Conservation (phyloP, 352 stramenopile species). For the Blastocystis sp. region DNA sequence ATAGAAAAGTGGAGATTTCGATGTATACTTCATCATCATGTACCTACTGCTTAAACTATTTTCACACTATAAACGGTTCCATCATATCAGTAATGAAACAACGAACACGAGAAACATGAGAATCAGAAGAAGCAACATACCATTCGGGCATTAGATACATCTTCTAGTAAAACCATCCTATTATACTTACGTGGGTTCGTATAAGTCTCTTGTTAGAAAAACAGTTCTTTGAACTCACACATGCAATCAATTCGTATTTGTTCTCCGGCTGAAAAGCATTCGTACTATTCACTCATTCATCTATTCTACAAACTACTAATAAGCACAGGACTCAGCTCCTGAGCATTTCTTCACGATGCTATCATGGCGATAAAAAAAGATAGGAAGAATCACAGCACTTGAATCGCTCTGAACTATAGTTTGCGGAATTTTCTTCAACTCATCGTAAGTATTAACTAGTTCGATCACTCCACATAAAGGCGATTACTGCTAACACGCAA, state of each 20-base stretch:
- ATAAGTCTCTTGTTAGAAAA: not conserved
- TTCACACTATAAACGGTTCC: not conserved
- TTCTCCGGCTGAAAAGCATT: slow-evolving; percentile 3
- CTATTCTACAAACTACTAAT: not conserved
- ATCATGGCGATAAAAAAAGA: slow-evolving; percentile 21
- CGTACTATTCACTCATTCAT: not conserved
- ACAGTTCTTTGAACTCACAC: not conserved
- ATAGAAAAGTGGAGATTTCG: not conserved
- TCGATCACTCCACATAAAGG: not conserved
- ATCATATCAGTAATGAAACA: slow-evolving; percentile 50
- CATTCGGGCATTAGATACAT: slow-evolving; percentile 63
- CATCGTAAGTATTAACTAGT: slow-evolving; percentile 26
- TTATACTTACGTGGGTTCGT: not conserved
- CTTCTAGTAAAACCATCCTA: not conserved
- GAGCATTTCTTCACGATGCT: not conserved
- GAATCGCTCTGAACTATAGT: not conserved
- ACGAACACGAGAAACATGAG: slow-evolving; percentile 40
- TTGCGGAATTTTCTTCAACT: slow-evolving; percentile 11
- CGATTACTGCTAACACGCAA: not conserved
- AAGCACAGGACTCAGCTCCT: slow-evolving; percentile 6
- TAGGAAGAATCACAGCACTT: slow-evolving; percentile 27
- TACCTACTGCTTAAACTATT: not conserved
- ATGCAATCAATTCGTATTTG: slow-evolving; percentile 40
- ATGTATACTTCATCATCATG: slow-evolving; percentile 38
- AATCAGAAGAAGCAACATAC: not conserved